Evolutionary conservation across 2,329 filamentous ascomycete species (phyloP).

Genomic region (Fusarium nelsonii): DNA sequence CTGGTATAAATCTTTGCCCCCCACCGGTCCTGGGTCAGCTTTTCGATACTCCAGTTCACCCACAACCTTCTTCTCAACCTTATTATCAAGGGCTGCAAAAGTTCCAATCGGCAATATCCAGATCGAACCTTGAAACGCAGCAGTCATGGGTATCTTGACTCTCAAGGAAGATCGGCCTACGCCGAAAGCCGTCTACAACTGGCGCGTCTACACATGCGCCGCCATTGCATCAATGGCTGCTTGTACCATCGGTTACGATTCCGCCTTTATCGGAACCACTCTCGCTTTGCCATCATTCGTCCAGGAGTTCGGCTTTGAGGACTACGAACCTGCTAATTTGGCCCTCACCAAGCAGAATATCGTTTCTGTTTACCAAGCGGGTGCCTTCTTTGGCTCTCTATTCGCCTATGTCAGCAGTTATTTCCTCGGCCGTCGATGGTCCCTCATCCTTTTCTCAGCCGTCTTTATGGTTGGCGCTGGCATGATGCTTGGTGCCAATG

Average conservation of each 20-base stretch:
- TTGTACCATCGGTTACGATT: constrained; percentile 73
- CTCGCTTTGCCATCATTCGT: constrained; percentile 77
- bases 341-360: constrained; percentile 78
- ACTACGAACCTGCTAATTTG: constrained; percentile 61
- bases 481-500: constrained; percentile 76
- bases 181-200: constrained; percentile 70
- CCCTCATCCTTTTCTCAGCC: constrained; percentile 69
- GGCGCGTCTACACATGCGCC: constrained; percentile 68
- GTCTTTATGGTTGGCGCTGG: constrained; percentile 79
- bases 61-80: constrained; percentile 28
- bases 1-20: constrained; percentile 44
- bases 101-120: neutral
- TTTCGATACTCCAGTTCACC: constrained; percentile 23
- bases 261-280: constrained; percentile 83
- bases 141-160: constrained; percentile 61
- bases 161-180: constrained; percentile 69
- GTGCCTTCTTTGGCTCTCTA: constrained; percentile 84
- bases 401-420: constrained; percentile 74
- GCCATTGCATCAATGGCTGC: constrained; percentile 67
- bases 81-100: constrained; percentile 11
- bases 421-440: constrained; percentile 75
- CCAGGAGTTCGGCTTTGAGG: constrained; percentile 73
- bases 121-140: neutral
- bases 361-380: constrained; percentile 84
- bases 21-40: constrained; percentile 15